Conservation (phyloP, 192 early-diverging fungal genomes). For the Geosiphon pyriformis region DNA sequence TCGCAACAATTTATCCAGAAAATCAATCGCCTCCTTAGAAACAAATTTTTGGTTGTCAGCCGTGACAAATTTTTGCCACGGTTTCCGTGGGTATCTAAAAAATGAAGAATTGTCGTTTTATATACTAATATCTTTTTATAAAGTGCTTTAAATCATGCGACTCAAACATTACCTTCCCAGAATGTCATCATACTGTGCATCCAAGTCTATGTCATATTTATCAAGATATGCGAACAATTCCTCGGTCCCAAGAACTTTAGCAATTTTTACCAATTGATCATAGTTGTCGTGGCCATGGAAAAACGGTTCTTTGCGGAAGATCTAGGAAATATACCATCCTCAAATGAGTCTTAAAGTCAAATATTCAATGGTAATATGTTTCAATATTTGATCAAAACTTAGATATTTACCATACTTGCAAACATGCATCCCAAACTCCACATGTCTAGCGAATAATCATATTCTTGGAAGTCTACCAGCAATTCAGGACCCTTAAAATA, state of each 20-base stretch:
- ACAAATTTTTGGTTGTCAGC: slow-evolving; percentile 84
- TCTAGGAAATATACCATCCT: slow-evolving; percentile 45
- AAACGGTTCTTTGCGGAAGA: slow-evolving; percentile 98
- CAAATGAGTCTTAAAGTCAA: neutral
- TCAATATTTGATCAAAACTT: neutral
- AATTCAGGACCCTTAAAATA: slow-evolving; percentile 99
- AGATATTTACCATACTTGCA: slow-evolving; percentile 85
- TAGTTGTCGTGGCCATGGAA: slow-evolving; percentile 99
- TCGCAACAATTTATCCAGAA: slow-evolving; percentile 82
- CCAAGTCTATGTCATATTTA: slow-evolving; percentile 92
- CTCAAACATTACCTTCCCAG: slow-evolving; percentile 73
- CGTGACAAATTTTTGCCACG: slow-evolving; percentile 82
- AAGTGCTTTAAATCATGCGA: too few species aligned
- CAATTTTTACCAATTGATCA: slow-evolving; percentile 99
- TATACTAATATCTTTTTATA: too few species aligned
- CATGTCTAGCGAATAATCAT: slow-evolving; percentile 99
- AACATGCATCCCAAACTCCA: slow-evolving; percentile 99
- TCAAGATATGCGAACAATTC: slow-evolving; percentile 88
- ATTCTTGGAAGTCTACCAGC: slow-evolving; percentile 96
- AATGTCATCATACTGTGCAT: slow-evolving; percentile 86
- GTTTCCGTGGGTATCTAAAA: slow-evolving; percentile 76
- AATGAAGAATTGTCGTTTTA: too few species aligned
- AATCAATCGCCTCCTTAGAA: slow-evolving; percentile 83
- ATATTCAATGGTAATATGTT: neutral
- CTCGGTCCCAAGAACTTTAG: slow-evolving; percentile 95